These are phyloP conservation scores for Nakazawaea siamensis DNA, from an alignment of 805 yeast genomes.

Conservation along the genomic window DNA sequence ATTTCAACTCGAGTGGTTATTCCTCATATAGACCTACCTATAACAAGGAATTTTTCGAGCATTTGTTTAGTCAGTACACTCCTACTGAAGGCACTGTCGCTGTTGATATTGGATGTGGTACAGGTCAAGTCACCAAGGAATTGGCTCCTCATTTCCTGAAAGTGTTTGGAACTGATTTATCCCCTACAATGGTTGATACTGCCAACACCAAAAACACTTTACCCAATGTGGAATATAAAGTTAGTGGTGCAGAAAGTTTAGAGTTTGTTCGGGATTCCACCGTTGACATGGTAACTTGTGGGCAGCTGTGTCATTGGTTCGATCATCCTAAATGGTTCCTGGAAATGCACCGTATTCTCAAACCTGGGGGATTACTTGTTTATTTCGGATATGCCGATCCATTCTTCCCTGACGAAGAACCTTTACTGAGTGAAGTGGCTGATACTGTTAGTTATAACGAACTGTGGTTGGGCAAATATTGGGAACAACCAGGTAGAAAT, in stretches of 20 bases:
- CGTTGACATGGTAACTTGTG: slow-evolving; percentile 65
- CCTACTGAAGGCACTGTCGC: slow-evolving; percentile 25
- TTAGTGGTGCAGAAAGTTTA: slow-evolving; percentile 17
- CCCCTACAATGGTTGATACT: slow-evolving; percentile 36
- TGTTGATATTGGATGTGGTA: slow-evolving; percentile 75
- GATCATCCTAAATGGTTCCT: slow-evolving; percentile 17
- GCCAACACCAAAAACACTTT: slow-evolving; percentile 27
- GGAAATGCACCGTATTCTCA: slow-evolving; percentile 27
- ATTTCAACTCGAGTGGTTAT: slow-evolving; percentile 47
- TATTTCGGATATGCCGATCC: slow-evolving; percentile 81
- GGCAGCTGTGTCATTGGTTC: slow-evolving; percentile 86
- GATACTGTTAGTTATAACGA: slow-evolving; percentile 33
- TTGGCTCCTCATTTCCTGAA: slow-evolving; percentile 28
- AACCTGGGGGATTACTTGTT: slow-evolving; percentile 43
- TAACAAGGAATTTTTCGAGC: slow-evolving; percentile 39
- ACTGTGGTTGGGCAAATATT: slow-evolving; percentile 50
- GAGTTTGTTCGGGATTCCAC: slow-evolving; percentile 21
- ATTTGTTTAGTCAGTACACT: slow-evolving; percentile 32
- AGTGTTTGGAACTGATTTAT: slow-evolving; percentile 39
- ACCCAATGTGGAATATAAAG: slow-evolving; percentile 11
- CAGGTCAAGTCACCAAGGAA: slow-evolving; percentile 56
- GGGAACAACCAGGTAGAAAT: slow-evolving; percentile 82
- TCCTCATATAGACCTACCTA: slow-evolving; percentile 59
- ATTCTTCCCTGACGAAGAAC: slow-evolving; percentile 37
- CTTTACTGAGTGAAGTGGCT: slow-evolving; percentile 46